Evolutionary conservation across 148 eudicot species (phyloP), one percentile per base, ranked within the genome.

Genomic region (Persicaria maculosa): DNA sequence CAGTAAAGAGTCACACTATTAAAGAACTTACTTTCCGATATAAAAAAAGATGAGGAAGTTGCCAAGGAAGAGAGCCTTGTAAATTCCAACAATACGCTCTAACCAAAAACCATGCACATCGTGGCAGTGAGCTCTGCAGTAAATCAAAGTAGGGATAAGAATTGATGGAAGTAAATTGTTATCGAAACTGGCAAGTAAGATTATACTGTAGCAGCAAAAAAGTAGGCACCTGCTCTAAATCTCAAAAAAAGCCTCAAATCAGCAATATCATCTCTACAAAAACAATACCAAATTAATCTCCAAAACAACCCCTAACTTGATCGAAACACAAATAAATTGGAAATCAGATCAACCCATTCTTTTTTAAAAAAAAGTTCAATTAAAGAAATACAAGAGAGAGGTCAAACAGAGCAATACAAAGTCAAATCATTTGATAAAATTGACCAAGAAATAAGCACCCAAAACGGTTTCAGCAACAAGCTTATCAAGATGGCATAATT

Each of bases 1-100:
- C 61, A n/a, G 22, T 17, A 50, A 11, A 1, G n/a, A 55, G 31
- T 15, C 19, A 17, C 12, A 48, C 12, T 48, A 12, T 48, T 1
- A 9, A 43, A 58, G 10, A 80, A 72, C 87, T 76, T 90, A 91
- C 97, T 90, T 90, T 85, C 98, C 98, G 6, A 89, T 86, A 55
- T 81, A 87, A 54, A 94, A 93, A 86, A 94, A 94, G 70, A 94
- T 47, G 75, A 94, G 97, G 79, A 94, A 87, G 84, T 94, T 94
- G 76, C 81, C 79, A 80, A 91, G 88, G 47, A 97, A 90, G 68
- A 91, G 93, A 73, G 96, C 98, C 81, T 82, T 94, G 79, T 85
- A 94, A 46, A 94, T 82, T 75, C 97, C 98, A 82, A 90, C 97
- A 17, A 94, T 74, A 14, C 89, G 92, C 76, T 91, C 96, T 72